phyloP scores from a whole-genome alignment of 208 protist genomes.

The Herpetomonas samuelpessoai region DNA sequence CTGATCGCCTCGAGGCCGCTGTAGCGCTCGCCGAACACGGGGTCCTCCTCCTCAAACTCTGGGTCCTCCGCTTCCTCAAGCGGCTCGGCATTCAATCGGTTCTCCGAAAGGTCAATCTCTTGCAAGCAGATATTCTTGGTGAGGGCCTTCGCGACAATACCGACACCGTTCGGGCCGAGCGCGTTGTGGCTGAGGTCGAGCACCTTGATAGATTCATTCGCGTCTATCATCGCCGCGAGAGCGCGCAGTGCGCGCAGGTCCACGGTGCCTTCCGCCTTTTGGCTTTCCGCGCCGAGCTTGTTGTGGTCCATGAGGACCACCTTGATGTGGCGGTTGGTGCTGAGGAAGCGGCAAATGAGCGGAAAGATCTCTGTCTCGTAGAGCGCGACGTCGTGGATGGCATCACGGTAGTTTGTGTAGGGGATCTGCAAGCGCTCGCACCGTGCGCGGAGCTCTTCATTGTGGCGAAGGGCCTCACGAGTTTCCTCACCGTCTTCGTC shows the following conservation, averaged over 20 bases:
- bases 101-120: conserved; percentile 70
- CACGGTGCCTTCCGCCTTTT: conserved; percentile 29
- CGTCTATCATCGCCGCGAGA: conserved; percentile 63
- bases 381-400: conserved; percentile 42
- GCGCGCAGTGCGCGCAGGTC: conserved; percentile 43
- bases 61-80: conserved; percentile 73
- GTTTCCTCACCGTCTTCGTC: conserved; percentile 23
- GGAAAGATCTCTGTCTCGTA: conserved; percentile 67
- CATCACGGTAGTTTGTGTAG: conserved; percentile 52
- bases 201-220: conserved; percentile 74
- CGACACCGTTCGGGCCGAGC: conserved; percentile 72
- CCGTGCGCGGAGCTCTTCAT: conserved; percentile 52
- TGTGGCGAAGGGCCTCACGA: conserved; percentile 39
- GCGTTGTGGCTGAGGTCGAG: conserved; percentile 76
- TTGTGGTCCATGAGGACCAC: conserved; percentile 53
- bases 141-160: conserved; percentile 82
- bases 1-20: conserved; percentile 74
- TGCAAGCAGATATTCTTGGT: conserved; percentile 79
- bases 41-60: conserved; percentile 66
- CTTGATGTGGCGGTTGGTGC: conserved; percentile 33
- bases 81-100: conserved; percentile 36
- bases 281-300: conserved; percentile 27
- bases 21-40: conserved; percentile 77
- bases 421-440: conserved; percentile 52
- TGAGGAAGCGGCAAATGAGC: conserved; percentile 57